Percentiles rank a stretch among this genome's conserved stretches.
Conservation (phyloP, 106 monocot genomes). For the Allium sativum region DNA sequence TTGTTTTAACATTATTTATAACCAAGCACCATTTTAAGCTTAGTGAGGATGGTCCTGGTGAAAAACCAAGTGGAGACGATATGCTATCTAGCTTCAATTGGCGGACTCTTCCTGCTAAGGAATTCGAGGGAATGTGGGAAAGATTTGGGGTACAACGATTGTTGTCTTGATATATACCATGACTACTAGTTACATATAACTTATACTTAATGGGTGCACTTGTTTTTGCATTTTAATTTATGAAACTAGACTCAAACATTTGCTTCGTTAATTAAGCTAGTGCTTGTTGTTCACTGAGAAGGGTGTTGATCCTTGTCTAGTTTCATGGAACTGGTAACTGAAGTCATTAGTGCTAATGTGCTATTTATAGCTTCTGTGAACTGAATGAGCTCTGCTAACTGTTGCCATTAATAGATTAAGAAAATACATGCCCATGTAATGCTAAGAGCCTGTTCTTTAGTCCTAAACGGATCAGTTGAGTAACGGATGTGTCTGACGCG, state of each 20-base stretch:
- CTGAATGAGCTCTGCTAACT: background rate
- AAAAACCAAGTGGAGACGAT: slow-evolving; percentile 79
- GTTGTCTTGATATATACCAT: background rate
- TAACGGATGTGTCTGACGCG: too few species aligned
- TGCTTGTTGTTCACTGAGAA: slow-evolving; percentile 91
- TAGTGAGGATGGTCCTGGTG: slow-evolving; percentile 93
- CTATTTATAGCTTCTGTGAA: too few species aligned
- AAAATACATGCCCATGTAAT: background rate
- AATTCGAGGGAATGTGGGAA: slow-evolving; percentile 98
- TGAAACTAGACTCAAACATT: slow-evolving; percentile 85
- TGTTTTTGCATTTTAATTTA: slow-evolving; percentile 75
- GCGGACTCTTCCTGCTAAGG: slow-evolving; percentile 79
- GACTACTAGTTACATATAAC: too few species aligned
- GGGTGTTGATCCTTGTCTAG: slow-evolving; percentile 83
- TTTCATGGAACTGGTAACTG: slow-evolving; percentile 96
- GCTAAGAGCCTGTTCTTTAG: too few species aligned
- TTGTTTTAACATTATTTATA: too few species aligned
- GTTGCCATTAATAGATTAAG: background rate
- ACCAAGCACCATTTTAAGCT: slow-evolving; percentile 32
- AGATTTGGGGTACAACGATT: slow-evolving; percentile 34
- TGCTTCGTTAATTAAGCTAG: slow-evolving; percentile 95
- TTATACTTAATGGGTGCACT: too few species aligned
- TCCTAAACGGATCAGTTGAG: too few species aligned
- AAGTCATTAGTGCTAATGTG: too few species aligned
- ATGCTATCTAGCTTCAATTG: slow-evolving; percentile 89